Evolutionary conservation across 352 stramenopile species (phyloP).

Genomic region (Phytophthora syringae): DNA sequence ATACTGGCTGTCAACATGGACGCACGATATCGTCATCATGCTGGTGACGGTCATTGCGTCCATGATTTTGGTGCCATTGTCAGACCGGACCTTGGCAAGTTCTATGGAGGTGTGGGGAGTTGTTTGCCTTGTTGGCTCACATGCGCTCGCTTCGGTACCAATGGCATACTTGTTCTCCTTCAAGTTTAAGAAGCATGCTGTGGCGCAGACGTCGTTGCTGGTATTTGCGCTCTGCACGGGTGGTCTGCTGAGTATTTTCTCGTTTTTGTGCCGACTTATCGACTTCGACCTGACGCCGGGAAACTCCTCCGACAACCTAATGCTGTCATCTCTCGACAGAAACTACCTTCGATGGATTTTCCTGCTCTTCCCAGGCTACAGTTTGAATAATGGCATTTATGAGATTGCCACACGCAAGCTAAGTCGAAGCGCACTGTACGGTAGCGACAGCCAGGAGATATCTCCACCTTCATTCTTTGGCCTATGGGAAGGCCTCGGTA

Average conservation of each 20-base stretch:
- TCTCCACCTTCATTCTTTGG: constrained; percentile 68
- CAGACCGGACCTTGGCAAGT: constrained; percentile 35
- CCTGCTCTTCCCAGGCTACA: constrained; percentile 74
- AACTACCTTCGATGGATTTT: constrained; percentile 81
- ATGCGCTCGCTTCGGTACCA: constrained; percentile 63
- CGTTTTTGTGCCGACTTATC: constrained; percentile 74
- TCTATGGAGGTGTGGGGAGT: constrained; percentile 50
- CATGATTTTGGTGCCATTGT: constrained; percentile 45
- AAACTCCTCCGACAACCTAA: constrained; percentile 37
- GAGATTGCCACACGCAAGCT: constrained; percentile 76
- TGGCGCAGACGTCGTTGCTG: constrained; percentile 67
- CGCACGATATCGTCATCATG: constrained; percentile 58
- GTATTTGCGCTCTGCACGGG: constrained; percentile 65
- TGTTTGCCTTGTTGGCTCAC: constrained; percentile 44
- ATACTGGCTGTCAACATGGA: constrained; percentile 69
- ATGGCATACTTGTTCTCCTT: constrained; percentile 76
- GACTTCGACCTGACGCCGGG: constrained; percentile 50
- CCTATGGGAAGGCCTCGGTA: constrained; percentile 53
- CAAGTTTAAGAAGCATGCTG: constrained; percentile 58
- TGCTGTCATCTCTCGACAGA: constrained; percentile 60
- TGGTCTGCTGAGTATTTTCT: constrained; percentile 77
- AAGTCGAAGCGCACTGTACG: constrained; percentile 55
- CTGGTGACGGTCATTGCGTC: constrained; percentile 43
- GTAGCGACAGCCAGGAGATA: constrained; percentile 13
- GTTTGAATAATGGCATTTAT: constrained; percentile 72